Percentiles rank a stretch among this genome's conserved stretches.
Conservation (phyloP, 345 rosid genomes). For the Salix viminalis region DNA sequence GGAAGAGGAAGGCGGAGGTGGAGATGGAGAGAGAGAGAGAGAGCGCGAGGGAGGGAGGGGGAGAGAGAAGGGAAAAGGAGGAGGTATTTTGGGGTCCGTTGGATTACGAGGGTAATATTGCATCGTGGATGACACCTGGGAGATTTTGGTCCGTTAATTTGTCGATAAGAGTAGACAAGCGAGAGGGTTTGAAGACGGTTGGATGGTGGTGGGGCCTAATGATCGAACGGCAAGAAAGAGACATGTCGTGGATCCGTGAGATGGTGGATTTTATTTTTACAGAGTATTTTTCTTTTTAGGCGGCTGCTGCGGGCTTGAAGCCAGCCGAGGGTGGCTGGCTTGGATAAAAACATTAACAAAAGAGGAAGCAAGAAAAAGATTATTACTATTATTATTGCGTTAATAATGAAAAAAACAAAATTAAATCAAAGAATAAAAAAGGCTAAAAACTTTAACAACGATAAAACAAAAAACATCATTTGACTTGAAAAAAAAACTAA, state of each 20-base stretch:
- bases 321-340: constrained; percentile 7
- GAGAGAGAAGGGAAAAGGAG: neutral
- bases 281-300: constrained; percentile 14
- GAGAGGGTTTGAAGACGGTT: constrained; percentile 21
- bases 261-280: neutral
- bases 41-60: neutral
- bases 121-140: constrained; percentile 49
- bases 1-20: neutral
- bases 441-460: too few relatives aligned
- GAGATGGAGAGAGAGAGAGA: neutral
- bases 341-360: neutral
- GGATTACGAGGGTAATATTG: constrained; percentile 47
- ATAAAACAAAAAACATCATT: too few relatives aligned
- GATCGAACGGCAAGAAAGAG: neutral
- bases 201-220: constrained; percentile 22
- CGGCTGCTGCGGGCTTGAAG: constrained; percentile 28
- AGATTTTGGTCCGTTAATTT: constrained; percentile 37
- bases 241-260: constrained; percentile 18
- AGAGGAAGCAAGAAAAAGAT: too few relatives aligned
- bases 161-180: constrained; percentile 45
- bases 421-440: too few relatives aligned
- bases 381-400: too few relatives aligned
- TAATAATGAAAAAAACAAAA: too few relatives aligned
- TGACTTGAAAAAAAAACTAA: too few relatives aligned
- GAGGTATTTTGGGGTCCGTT: constrained; percentile 41